phyloP scores from a whole-genome alignment of 78 protist genomes.

The slime mould (Dictyostelium discoideum) region DNA sequence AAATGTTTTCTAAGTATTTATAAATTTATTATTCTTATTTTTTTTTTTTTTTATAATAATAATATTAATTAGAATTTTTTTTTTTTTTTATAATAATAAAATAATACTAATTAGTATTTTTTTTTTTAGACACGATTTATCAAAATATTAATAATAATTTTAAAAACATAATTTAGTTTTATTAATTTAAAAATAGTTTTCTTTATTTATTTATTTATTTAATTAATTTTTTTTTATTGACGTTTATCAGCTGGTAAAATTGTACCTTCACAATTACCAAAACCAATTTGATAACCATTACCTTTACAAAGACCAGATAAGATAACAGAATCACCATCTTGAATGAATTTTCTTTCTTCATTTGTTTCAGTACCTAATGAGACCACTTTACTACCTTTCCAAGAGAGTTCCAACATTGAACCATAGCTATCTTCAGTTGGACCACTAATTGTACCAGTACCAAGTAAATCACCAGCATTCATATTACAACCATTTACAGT shows the following conservation, averaged over 20 bases:
- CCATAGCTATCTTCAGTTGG: constrained; percentile 87
- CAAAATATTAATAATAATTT: too few species aligned
- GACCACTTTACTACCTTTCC: constrained; percentile 89
- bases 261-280: constrained; percentile 86
- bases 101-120: too few species aligned
- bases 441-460: constrained; percentile 97
- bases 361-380: constrained; percentile 64
- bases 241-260: constrained; percentile 71
- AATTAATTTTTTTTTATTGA: background rate
- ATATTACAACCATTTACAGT: constrained; percentile 92
- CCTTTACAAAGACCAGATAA: constrained; percentile 86
- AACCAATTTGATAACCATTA: constrained; percentile 92
- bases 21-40: too few species aligned
- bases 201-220: background rate
- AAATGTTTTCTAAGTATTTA: too few species aligned
- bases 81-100: too few species aligned
- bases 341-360: constrained; percentile 85
- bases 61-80: too few species aligned
- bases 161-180: too few species aligned
- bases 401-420: constrained; percentile 91
- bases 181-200: too few species aligned
- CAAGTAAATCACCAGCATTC: constrained; percentile 94
- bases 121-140: too few species aligned
- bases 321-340: constrained; percentile 91
- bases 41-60: too few species aligned